Conservation (phyloP, 768 basidiomycete species). For the Mycena metata region DNA sequence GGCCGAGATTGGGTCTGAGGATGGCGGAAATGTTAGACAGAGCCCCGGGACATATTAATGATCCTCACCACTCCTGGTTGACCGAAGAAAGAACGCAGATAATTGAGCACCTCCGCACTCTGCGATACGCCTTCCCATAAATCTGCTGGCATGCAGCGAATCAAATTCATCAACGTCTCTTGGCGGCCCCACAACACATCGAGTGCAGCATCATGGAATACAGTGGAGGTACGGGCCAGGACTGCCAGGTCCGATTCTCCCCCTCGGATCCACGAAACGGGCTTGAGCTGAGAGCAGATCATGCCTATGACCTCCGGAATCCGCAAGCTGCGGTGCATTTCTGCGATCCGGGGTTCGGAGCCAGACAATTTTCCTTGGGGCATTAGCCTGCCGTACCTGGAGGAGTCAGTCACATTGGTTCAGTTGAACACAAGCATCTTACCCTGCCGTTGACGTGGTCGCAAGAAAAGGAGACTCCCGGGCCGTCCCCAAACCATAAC, state of each 20-base stretch:
- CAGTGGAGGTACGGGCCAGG: background rate
- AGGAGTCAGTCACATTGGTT: too few species aligned
- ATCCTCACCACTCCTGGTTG: too few species aligned
- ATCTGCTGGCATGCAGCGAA: background rate
- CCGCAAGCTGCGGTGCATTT: constrained; percentile 8
- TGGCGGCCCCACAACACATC: background rate
- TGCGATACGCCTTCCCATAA: background rate
- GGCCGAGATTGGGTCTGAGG: background rate
- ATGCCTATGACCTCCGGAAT: background rate
- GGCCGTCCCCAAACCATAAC: too few species aligned
- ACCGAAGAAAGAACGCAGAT: background rate
- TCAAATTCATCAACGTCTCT: constrained; percentile 4
- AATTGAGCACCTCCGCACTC: too few species aligned
- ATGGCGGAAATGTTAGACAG: background rate
- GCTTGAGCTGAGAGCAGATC: background rate
- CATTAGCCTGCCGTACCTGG: too few species aligned
- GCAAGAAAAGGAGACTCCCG: too few species aligned
- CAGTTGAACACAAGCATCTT: too few species aligned
- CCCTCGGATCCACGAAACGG: background rate
- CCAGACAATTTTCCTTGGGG: too few species aligned
- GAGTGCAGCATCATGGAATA: constrained; percentile 1
- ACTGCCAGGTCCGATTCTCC: background rate
- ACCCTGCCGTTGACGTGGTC: too few species aligned
- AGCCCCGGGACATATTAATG: background rate
- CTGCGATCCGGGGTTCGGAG: too few species aligned